A percentile compares a stretch with the other conserved stretches of the same genome.
Evolutionary conservation across 352 stramenopile species (phyloP).

Genomic region (Pythium grandisporangium): DNA sequence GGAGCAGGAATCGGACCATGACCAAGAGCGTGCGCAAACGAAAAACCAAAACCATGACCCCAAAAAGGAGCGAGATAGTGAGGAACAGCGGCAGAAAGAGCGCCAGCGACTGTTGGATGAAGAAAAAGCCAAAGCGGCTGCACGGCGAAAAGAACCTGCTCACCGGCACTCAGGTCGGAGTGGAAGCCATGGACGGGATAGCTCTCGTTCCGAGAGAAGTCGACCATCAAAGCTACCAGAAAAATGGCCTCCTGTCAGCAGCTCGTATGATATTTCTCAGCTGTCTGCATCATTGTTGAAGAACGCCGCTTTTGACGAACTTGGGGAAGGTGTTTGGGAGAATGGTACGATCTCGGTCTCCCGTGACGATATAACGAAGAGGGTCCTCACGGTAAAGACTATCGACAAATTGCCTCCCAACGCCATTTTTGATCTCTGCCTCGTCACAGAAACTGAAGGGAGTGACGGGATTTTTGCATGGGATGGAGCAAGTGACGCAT

Average conservation of each 20-base stretch:
- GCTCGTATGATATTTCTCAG: slow-evolving; percentile 24
- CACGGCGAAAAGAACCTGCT: slow-evolving; percentile 1
- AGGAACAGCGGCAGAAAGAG: slow-evolving; percentile 6
- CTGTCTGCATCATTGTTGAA: slow-evolving; percentile 48
- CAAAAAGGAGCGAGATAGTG: slow-evolving; percentile 5
- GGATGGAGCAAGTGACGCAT: slow-evolving; percentile 18
- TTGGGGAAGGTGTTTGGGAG: slow-evolving; percentile 55
- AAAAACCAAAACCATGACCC: too few relatives aligned
- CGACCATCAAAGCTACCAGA: too few relatives aligned
- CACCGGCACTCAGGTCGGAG: too few relatives aligned
- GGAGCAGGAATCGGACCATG: neutral
- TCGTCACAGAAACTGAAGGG: slow-evolving; percentile 58
- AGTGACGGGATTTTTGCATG: slow-evolving; percentile 62
- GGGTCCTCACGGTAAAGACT: slow-evolving; percentile 37
- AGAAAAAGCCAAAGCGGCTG: slow-evolving; percentile 2
- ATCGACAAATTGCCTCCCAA: slow-evolving; percentile 56
- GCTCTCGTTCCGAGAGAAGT: too few relatives aligned
- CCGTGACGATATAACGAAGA: slow-evolving; percentile 47
- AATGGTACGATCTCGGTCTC: slow-evolving; percentile 71
- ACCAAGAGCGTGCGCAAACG: neutral
- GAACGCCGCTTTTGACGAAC: slow-evolving; percentile 31
- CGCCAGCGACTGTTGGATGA: slow-evolving; percentile 2
- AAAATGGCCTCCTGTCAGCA: slow-evolving; percentile 37
- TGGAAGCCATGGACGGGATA: too few relatives aligned
- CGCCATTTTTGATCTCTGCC: slow-evolving; percentile 62